Evolutionary conservation across 768 basidiomycete genomes (phyloP).

Genomic region (Phaffia australis): DNA sequence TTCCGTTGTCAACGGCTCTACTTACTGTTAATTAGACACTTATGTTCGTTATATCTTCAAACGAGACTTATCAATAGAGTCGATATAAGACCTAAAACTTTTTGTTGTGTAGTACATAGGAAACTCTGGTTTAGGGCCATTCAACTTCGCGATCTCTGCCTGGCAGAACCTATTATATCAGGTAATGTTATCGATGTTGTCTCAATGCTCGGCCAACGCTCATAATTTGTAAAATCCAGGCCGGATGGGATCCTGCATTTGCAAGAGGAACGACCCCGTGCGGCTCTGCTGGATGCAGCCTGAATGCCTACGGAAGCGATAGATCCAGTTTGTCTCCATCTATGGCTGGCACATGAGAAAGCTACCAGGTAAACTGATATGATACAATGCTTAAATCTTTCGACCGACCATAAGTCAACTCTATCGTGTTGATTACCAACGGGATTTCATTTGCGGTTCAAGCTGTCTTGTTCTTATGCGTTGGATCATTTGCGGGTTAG

Average conservation of each 20-base stretch:
- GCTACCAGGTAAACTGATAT: neutral
- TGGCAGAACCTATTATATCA: conserved; percentile 56
- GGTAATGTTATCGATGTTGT: conserved; percentile 28
- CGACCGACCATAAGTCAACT: conserved; percentile 40
- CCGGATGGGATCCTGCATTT: conserved; percentile 58
- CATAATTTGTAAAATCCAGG: neutral
- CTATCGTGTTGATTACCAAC: conserved; percentile 66
- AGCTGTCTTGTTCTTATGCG: conserved; percentile 52
- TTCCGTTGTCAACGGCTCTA: neutral
- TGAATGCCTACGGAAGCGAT: conserved; percentile 53
- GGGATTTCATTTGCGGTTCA: conserved; percentile 70
- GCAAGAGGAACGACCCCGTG: conserved; percentile 50
- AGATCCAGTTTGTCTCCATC: conserved; percentile 46
- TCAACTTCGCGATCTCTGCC: conserved; percentile 8
- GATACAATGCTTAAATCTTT: conserved; percentile 36
- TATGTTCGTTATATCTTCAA: too few species aligned
- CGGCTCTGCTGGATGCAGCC: conserved; percentile 47
- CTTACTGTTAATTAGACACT: too few species aligned
- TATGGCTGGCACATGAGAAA: neutral
- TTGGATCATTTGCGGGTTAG: conserved; percentile 47
- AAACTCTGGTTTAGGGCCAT: conserved; percentile 6
- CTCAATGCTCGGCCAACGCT: neutral
- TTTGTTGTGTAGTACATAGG: neutral
- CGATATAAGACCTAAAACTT: neutral
- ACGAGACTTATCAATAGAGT: too few species aligned